Percentiles rank a stretch among this genome's conserved stretches.
Evolutionary conservation across 441 rosid genomes (phyloP).

Genomic region (Populus hybrid): DNA sequence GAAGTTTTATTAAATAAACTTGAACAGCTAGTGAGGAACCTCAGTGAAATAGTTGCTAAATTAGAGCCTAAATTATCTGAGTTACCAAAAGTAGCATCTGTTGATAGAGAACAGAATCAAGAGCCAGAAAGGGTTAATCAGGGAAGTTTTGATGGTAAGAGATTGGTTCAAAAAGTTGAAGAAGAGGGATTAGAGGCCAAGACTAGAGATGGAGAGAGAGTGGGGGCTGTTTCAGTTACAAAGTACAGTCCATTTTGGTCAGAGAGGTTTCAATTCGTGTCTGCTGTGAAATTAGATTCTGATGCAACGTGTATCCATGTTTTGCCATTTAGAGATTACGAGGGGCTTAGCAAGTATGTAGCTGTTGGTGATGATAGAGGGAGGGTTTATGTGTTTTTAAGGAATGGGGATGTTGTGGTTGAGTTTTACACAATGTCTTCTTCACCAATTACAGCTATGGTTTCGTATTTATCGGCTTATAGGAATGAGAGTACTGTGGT

Average conservation of each 20-base stretch:
- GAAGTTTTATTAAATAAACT: conserved; percentile 52
- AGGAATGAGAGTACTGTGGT: conserved; percentile 77
- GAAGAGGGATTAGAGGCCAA: conserved; percentile 23
- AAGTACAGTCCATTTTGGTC: conserved; percentile 85
- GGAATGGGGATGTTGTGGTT: conserved; percentile 76
- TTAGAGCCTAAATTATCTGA: conserved; percentile 56
- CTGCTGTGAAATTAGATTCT: conserved; percentile 84
- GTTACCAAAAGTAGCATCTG: conserved; percentile 13
- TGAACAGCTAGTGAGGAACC: conserved; percentile 72
- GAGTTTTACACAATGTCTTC: conserved; percentile 52
- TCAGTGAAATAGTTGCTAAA: conserved; percentile 56
- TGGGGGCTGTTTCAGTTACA: conserved; percentile 48
- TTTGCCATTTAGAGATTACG: conserved; percentile 74
- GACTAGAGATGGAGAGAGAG: conserved; percentile 35
- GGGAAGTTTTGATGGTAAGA: conserved; percentile 17
- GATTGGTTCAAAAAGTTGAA: conserved; percentile 18
- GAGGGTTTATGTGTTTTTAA: conserved; percentile 61
- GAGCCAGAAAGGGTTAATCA: conserved; percentile 28
- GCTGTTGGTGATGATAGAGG: conserved; percentile 88
- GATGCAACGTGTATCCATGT: conserved; percentile 67
- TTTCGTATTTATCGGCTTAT: conserved; percentile 60
- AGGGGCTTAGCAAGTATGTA: conserved; percentile 80
- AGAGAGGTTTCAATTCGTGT: conserved; percentile 81
- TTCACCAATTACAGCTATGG: conserved; percentile 74
- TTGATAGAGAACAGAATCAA: conserved; percentile 14